Base-by-base conservation (phyloP, 257 asterid genomes). In the Solanum ossicruentum region DNA sequence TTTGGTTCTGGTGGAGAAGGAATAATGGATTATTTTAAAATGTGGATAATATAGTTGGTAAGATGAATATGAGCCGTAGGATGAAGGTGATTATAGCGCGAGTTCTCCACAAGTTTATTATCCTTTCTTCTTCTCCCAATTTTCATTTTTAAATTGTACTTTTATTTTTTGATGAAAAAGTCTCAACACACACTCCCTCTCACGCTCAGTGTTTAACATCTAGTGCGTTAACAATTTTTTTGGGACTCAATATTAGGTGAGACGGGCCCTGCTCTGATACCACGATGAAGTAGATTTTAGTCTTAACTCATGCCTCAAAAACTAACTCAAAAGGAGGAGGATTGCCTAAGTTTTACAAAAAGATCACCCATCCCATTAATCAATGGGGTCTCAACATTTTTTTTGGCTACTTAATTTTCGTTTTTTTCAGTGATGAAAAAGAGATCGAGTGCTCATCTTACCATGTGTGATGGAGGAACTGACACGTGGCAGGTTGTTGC, bases 91-190 rank as follows among this genome's bases (percentile, higher is more conserved):
- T 90, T 89, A 87, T 21, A 86, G 85, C 98, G 91, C 93, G 83
- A 90, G 93, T 87, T 86, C 93, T 84, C 96, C 98, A 92, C 98
- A 90, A 89, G 93, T 90, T 87, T 86, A 92, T 95, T 94, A 95
- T 95, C 99, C 84, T 87, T 89, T 81, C 85, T 87, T 47, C 13
- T 67, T 70, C n/a, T 61, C 51, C 39, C 3, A 10, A 10, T 7
- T 7, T 16, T 41, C 0, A 20, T 28, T 57, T 80, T 51, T 12
- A 63, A 54, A 45, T 45, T 23, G n/a, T n/a, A n/a, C n/a, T n/a
- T n/a, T n/a, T n/a, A n/a, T n/a, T n/a, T n/a, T n/a, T n/a, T n/a
- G n/a, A n/a, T n/a, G n/a, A n/a, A n/a, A n/a, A n/a, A n/a, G n/a
- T n/a, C n/a, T n/a, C n/a, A n/a, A n/a, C n/a, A n/a, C n/a, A n/a